These are phyloP conservation scores for Ascodesmis nigricans DNA, from an alignment of 495 filamentous ascomycete genomes.

Conservation along the genomic window DNA sequence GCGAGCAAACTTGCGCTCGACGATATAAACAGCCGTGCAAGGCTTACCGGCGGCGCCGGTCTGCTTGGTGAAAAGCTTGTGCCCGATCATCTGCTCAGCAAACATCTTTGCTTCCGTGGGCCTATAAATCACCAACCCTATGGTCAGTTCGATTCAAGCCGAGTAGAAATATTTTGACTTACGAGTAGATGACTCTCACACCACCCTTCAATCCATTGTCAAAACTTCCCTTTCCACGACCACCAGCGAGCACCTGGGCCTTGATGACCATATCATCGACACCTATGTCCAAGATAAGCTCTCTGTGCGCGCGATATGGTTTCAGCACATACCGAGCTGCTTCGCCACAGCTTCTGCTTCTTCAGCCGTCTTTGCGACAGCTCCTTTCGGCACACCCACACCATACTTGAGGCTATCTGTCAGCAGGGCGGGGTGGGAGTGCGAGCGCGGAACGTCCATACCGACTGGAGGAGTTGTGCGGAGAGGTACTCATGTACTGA, in stretches of 20 bases:
- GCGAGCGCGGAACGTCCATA: conserved; percentile 30
- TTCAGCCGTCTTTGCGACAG: conserved; percentile 56
- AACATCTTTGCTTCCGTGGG: conserved; percentile 87
- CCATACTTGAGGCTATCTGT: conserved; percentile 44
- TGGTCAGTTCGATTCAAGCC: background rate
- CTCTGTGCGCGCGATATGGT: conserved; percentile 1
- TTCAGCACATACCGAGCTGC: conserved; percentile 41
- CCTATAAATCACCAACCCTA: conserved; percentile 23
- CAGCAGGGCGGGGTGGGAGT: conserved; percentile 3
- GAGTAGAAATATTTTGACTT: conserved; percentile 26
- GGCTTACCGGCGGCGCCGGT: conserved; percentile 76
- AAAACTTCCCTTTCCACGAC: conserved; percentile 89
- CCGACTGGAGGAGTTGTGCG: conserved; percentile 64
- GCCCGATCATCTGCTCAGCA: conserved; percentile 96
- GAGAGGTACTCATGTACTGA: conserved; percentile 97
- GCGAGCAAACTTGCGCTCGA: conserved; percentile 97
- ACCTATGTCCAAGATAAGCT: conserved; percentile 25
- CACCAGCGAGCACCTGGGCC: conserved; percentile 93
- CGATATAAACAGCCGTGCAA: conserved; percentile 93
- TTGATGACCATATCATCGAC: conserved; percentile 98
- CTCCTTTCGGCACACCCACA: conserved; percentile 71
- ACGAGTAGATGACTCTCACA: conserved; percentile 95
- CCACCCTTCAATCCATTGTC: conserved; percentile 98
- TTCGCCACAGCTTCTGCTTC: conserved; percentile 86
- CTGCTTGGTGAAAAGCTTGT: conserved; percentile 98